Conservation (phyloP, 2,329 filamentous ascomycete genomes). For the Phaeoacremonium minimum region DNA sequence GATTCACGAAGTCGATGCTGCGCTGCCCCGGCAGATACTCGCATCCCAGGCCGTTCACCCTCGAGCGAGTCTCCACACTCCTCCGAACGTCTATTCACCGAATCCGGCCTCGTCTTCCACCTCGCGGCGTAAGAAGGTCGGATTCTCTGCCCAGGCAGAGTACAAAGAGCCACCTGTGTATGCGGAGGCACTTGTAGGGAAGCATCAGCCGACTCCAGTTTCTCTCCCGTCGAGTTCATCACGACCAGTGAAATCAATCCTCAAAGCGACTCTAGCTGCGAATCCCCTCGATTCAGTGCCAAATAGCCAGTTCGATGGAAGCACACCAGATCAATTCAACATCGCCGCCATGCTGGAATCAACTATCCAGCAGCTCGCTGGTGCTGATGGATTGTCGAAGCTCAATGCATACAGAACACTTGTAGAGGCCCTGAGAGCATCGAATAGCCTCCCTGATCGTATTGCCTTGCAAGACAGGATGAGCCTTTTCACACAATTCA, state of each 20-base stretch:
- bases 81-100: slow-evolving; percentile 44
- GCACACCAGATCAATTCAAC: slow-evolving; percentile 36
- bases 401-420: slow-evolving; percentile 85
- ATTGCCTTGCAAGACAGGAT: slow-evolving; percentile 73
- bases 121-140: slow-evolving; percentile 49
- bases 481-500: slow-evolving; percentile 72
- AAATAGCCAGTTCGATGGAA: slow-evolving; percentile 34
- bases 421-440: slow-evolving; percentile 70
- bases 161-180: slow-evolving; percentile 51
- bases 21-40: slow-evolving; percentile 26
- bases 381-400: slow-evolving; percentile 65
- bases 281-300: slow-evolving; percentile 38
- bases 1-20: slow-evolving; percentile 28
- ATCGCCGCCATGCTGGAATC: slow-evolving; percentile 83
- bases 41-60: slow-evolving; percentile 32
- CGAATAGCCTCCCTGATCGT: slow-evolving; percentile 74
- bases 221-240: slow-evolving; percentile 30
- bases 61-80: slow-evolving; percentile 41
- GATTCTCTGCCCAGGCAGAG: slow-evolving; percentile 52
- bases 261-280: slow-evolving; percentile 63
- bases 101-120: slow-evolving; percentile 35
- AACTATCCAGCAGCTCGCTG: slow-evolving; percentile 74
- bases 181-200: slow-evolving; percentile 27
- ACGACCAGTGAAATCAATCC: slow-evolving; percentile 61
- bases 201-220: slow-evolving; percentile 33